Percentiles rank a stretch among this genome's conserved stretches.
phyloP scores from a whole-genome alignment of 441 rosid species.

The Bocquillonia castaneifolia region DNA sequence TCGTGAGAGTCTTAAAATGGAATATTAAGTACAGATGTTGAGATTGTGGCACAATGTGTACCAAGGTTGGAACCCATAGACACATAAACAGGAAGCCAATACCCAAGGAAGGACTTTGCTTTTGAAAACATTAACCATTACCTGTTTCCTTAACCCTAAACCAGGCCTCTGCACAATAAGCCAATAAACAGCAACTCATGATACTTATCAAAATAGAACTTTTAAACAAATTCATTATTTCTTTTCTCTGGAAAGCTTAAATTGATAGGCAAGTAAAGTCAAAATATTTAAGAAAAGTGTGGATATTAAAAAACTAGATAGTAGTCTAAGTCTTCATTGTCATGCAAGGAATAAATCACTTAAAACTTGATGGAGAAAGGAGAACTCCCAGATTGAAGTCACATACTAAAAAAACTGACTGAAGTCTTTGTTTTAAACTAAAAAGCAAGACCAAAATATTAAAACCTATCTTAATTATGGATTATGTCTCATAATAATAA shows the following conservation, averaged over 20 bases:
- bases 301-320: neutral
- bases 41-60: constrained; percentile 93
- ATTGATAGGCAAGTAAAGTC: too few relatives aligned
- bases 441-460: neutral
- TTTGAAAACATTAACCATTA: too few relatives aligned
- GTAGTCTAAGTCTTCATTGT: neutral
- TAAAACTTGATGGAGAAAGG: too few relatives aligned
- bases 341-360: neutral
- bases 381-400: neutral
- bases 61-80: too few relatives aligned
- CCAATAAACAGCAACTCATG: neutral
- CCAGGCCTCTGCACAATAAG: too few relatives aligned
- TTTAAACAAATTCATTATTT: neutral
- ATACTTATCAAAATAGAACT: neutral
- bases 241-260: neutral
- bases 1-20: neutral
- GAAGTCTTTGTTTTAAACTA: neutral
- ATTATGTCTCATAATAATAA: neutral
- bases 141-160: too few relatives aligned
- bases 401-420: too few relatives aligned
- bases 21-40: constrained; percentile 74
- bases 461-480: neutral
- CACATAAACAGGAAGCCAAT: too few relatives aligned
- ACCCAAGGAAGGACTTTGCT: too few relatives aligned
- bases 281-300: neutral